Evolutionary conservation across 805 yeast genomes (phyloP).

Genomic region (Debaryomyces hansenii): DNA sequence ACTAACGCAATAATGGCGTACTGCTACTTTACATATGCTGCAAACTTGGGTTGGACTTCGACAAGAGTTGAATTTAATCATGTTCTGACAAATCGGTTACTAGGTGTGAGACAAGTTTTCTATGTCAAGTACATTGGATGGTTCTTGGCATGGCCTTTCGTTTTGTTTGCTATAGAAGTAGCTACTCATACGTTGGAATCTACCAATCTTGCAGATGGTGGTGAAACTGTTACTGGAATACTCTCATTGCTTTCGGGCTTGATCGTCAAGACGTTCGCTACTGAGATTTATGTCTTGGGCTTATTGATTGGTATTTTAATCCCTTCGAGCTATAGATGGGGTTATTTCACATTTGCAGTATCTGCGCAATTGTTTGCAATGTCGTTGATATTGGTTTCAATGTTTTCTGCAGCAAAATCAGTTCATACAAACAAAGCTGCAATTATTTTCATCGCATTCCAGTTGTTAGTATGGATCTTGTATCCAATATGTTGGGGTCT

Average conservation of each 20-base stretch:
- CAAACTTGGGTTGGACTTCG: constrained; percentile 56
- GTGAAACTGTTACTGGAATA: constrained; percentile 27
- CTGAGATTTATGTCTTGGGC: constrained; percentile 51
- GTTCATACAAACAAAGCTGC: constrained; percentile 8
- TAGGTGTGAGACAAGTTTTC: constrained; percentile 51
- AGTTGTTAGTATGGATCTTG: constrained; percentile 46
- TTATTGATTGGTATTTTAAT: constrained; percentile 59
- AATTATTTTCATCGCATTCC: constrained; percentile 23
- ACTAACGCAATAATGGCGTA: constrained; percentile 43
- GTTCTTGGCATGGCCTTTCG: constrained; percentile 54
- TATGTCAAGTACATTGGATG: constrained; percentile 58
- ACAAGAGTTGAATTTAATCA: constrained; percentile 50
- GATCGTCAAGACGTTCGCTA: constrained; percentile 42
- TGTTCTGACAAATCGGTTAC: constrained; percentile 29
- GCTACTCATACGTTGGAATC: constrained; percentile 30
- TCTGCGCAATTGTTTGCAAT: constrained; percentile 43
- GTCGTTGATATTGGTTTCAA: constrained; percentile 22
- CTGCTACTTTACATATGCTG: constrained; percentile 56
- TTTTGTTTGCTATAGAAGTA: constrained; percentile 32
- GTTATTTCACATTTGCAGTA: constrained; percentile 59
- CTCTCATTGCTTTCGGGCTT: constrained; percentile 34
- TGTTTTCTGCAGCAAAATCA: constrained; percentile 5
- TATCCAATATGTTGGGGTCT: constrained; percentile 53
- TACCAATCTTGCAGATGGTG: constrained; percentile 28
- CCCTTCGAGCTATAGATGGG: constrained; percentile 63